A percentile compares a stretch with the other conserved stretches of the same genome.
phyloP scores from a whole-genome alignment of 306 rosid species.

The Gleditsia sinensis region DNA sequence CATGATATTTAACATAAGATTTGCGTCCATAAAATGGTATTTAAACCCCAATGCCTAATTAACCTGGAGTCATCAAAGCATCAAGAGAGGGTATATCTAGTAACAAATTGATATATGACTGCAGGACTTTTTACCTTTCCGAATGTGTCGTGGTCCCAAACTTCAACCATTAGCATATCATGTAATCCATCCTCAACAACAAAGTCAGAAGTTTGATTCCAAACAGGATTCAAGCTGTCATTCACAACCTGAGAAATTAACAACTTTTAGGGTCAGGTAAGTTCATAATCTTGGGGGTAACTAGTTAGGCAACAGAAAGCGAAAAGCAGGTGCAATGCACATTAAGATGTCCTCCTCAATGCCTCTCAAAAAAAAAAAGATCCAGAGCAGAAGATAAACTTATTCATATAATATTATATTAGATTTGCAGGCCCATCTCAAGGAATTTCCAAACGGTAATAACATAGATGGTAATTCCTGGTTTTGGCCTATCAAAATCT shows the following conservation, averaged over 20 bases:
- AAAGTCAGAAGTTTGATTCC: conserved; percentile 98
- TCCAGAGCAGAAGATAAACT: neutral
- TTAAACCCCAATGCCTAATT: neutral
- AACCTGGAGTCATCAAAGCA: conserved; percentile 11
- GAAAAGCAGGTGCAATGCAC: conserved; percentile 14
- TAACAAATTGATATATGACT: conserved; percentile 1
- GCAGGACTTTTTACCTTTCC: conserved; percentile 69
- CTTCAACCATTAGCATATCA: conserved; percentile 89
- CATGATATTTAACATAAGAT: neutral
- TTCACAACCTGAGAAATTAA: conserved; percentile 77
- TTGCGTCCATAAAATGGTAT: conserved; percentile 13
- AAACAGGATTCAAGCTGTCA: conserved; percentile 85
- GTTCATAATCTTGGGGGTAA: conserved; percentile 21
- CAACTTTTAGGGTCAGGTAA: conserved; percentile 17
- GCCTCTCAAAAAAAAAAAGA: conserved; percentile 13
- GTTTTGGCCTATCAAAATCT: conserved; percentile 26
- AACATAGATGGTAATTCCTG: neutral
- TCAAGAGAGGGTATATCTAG: neutral
- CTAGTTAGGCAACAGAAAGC: neutral
- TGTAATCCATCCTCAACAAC: conserved; percentile 97
- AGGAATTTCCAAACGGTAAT: conserved; percentile 13
- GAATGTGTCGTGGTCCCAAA: conserved; percentile 95
- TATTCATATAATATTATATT: neutral
- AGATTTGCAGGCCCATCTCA: neutral
- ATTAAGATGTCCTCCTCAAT: conserved; percentile 22